Percentiles rank a stretch among this genome's conserved stretches.
These are phyloP conservation scores for Fusarium lateritium DNA, from an alignment of 2,329 filamentous ascomycete species.

Conservation along the genomic window DNA sequence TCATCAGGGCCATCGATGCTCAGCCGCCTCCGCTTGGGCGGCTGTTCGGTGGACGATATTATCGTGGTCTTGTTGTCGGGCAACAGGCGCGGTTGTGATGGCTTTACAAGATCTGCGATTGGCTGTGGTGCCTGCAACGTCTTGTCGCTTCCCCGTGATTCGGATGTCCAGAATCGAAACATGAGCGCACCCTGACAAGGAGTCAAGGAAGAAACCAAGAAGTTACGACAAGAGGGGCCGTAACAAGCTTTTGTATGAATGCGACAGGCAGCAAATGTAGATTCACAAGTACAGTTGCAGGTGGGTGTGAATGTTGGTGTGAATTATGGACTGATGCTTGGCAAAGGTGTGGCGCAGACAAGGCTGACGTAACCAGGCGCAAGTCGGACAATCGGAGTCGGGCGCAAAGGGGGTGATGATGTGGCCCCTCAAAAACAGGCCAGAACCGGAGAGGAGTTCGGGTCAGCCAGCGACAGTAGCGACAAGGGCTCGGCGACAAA, in stretches of 20 bases:
- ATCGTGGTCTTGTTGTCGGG: constrained; percentile 45
- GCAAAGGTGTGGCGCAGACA: constrained; percentile 36
- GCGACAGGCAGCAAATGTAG: constrained; percentile 38
- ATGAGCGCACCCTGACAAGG: constrained; percentile 63
- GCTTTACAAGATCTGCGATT: constrained; percentile 53
- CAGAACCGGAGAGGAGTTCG: constrained; percentile 45
- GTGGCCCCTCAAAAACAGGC: constrained; percentile 52
- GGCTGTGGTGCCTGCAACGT: constrained; percentile 60
- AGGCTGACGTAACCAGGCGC: constrained; percentile 55
- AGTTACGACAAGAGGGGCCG: constrained; percentile 40
- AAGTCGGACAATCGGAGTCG: constrained; percentile 49
- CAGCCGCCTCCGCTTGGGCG: constrained; percentile 60
- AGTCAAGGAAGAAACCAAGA: constrained; percentile 34
- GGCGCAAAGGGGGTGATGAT: constrained; percentile 52
- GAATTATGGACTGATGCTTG: constrained; percentile 25
- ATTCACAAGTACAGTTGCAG: constrained; percentile 7
- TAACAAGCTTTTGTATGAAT: constrained; percentile 33
- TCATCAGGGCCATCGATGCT: constrained; percentile 53
- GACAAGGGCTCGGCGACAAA: constrained; percentile 43
- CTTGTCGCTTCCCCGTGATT: constrained; percentile 70
- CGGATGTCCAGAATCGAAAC: constrained; percentile 74
- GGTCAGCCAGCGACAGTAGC: constrained; percentile 44
- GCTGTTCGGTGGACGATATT: constrained; percentile 46
- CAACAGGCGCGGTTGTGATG: constrained; percentile 54
- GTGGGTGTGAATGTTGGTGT: constrained; percentile 30